Conservation (phyloP, 2,329 filamentous ascomycete species). For the Cercospora sojina region DNA sequence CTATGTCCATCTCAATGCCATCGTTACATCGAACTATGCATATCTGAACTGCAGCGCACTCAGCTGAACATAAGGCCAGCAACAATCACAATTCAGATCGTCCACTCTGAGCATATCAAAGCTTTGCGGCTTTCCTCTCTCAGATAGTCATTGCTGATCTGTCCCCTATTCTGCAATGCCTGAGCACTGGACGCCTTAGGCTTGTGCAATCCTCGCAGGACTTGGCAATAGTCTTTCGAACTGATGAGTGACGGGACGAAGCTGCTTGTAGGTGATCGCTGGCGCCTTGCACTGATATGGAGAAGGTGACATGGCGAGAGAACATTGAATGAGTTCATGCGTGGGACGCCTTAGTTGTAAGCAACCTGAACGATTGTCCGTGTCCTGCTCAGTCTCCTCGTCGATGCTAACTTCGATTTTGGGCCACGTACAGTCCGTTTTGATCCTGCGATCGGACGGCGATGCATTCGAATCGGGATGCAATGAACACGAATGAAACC, state of each 20-base stretch:
- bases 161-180: background rate
- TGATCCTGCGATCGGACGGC: no score
- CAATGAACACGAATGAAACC: no score
- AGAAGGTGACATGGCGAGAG: background rate
- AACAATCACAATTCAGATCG: background rate
- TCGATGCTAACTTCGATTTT: no score
- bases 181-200: slow-evolving; percentile 4
- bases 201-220: background rate
- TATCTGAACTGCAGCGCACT: background rate
- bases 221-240: background rate
- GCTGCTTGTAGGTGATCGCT: background rate
- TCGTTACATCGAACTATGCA: background rate
- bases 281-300: background rate
- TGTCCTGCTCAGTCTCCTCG: no score
- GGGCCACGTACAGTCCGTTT: no score
- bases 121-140: background rate
- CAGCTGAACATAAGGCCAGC: background rate
- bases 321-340: background rate
- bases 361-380: background rate
- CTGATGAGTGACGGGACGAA: background rate
- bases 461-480: no score
- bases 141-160: background rate
- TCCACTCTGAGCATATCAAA: background rate
- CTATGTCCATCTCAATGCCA: background rate
- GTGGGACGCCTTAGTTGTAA: background rate